Base-by-base conservation (phyloP, 805 yeast genomes). In the Helenozyma rhizophorensis region DNA sequence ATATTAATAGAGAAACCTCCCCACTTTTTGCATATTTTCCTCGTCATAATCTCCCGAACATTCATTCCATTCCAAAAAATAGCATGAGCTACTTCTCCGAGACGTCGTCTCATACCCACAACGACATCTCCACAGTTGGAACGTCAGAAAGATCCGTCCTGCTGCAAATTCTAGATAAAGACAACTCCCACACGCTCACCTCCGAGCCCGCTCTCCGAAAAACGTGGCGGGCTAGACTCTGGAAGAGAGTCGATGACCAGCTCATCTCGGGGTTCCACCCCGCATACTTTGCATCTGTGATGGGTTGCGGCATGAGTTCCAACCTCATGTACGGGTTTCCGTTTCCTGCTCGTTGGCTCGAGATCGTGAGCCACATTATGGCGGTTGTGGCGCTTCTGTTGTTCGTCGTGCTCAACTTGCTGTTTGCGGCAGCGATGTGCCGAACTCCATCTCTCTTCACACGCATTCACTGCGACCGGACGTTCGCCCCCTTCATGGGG, bases 251-350 rank as follows among this genome's bases (percentile, higher is more conserved):
- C 22, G 32, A 32, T 21, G 25, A 21, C n/a, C 23, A 33, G 10
- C 42, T 60, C 14, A 33, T 58, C 14, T 29, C 38, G 15, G 51
- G 50, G 14, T 63, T 61, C 37, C 27, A 52, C 9, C 83, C 86
- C 1, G 65, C 67, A 6, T 80, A 79, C 70, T 86, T 80, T 58
- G 80, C 83, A 16, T 66, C 77, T 30, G 73, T 79, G n/a, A 88
- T 88, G 96, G 96, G 95, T 2, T 72, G 81, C 3, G 95, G 96
- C 2, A 83, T 87, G 24, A 62, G 85, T 1, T 63, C 84, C 4
- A 53, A 73, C 23, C 60, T 85, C 4, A 62, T 88, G 23, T 72
- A 76, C 53, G 54, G 64, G 21, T 87, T 81, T 53, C 87, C 95
- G 0, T 83, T 75, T 48, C 70, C 67, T 2, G 71, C 78, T 1